Evolutionary conservation across 257 asterid genomes (phyloP), one percentile per base, ranked within the genome.

Genomic region (Echium plantagineum): DNA sequence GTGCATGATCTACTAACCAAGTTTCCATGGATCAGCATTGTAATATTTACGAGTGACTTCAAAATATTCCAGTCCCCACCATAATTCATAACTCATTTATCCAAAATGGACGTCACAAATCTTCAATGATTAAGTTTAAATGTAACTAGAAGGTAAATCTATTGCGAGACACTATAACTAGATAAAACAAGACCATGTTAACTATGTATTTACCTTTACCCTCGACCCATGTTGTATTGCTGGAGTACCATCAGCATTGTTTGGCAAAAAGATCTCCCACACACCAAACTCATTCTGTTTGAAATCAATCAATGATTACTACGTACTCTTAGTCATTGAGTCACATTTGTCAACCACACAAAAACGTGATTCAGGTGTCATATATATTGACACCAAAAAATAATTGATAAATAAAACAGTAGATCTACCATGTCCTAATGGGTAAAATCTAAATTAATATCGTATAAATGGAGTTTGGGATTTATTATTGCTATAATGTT

Each of bases 191-290:
- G 17, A 56, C 31, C 28, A 56, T 5, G 10, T 55, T 2, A 55
- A 55, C 24, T 56, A 38, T 19, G 66, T 55, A 42, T 53, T 71
- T 82, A 93, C 99, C 97, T 93, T 93, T 69, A 93, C 95, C 66
- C 89, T 77, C 68, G 97, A 84, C 21, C 97, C 99, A 85, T 93
- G 99, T 52, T 86, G 94, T 38, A 93, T 93, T 67, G 99, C 88
- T 28, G 91, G 89, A 57, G 97, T 81, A 16, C 97, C 97, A 60
- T 93, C 99, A 28, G 79, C 94, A 71, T 86, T 85, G 82, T 89
- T 89, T 56, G 99, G 95, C 74, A 93, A 78, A 75, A 89, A 89
- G 69, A 86, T 76, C 82, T 89, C 99, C 99, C 99, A 93, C 59
- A 93, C 81, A 54, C 97, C 99, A 79, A 78, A 89, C 69, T 93